Base-by-base conservation (phyloP, 179 eudicot genomes). In the Carnegiea gigantea region DNA sequence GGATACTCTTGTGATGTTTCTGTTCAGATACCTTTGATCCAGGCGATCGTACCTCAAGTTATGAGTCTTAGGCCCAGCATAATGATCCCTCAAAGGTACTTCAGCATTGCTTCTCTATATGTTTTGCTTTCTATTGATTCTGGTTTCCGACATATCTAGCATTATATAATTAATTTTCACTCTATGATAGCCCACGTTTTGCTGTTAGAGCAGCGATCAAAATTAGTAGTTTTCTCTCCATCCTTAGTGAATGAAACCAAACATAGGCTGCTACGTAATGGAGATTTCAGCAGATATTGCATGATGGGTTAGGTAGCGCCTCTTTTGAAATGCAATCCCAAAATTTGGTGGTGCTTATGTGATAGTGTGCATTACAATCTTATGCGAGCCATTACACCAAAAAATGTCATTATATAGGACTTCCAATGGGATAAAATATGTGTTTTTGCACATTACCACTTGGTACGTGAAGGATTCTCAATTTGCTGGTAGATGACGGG, bases 51-150 rank as follows among this genome's bases (percentile, higher is more conserved):
- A 68, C 98, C 99, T 74, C 91, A 77, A 82, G 94, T 96, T 79
- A 92, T 96, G 98, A 92, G 82, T 86, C 96, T 94, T 49, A 91
- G 90, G 89, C 84, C 91, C 96, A 91, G 79, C 92, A 94, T 78
- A 89, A 90, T 81, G 99, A 94, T 88, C 84, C 90, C 64, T 92
- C 93, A 80, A 96, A 96, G 99, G 99, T 96, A 92, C 59, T 36
- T 53, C 73, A 68, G 38, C 24, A 54, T 76, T 67, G 9, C 36
- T 17, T 18, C 60, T n/a, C 21, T 57, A 18, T 70, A 21, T 76
- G 23, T n/a, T 14, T 23, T 23, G 12, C n/a, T 64, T 68, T 77
- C 28, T 28, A 60, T 33, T 72, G 36, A 21, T 60, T 80, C 36
- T 59, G 30, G 3, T 53, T 11, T 53, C 59, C 12, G 59, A 53